These are phyloP conservation scores for Cylindrotheca closterium DNA, from an alignment of 108 stramenopile species.

Conservation along the genomic window DNA sequence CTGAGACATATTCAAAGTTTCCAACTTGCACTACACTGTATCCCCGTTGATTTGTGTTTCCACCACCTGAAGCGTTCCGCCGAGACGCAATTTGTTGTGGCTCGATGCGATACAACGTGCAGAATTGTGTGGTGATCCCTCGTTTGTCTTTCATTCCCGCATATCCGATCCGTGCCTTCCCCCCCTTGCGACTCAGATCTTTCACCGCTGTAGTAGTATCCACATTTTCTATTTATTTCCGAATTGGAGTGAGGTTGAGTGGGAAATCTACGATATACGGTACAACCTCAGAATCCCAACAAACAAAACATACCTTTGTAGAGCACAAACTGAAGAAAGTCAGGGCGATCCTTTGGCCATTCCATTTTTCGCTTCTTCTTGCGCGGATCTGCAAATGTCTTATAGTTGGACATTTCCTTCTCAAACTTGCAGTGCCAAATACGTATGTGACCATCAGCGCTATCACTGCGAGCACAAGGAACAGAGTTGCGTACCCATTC, in stretches of 20 bases:
- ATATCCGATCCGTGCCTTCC: constrained; percentile 57
- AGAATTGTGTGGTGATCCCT: constrained; percentile 87
- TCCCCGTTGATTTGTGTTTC: constrained; percentile 56
- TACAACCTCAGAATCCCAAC: too few relatives aligned
- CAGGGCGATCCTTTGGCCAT: constrained; percentile 74
- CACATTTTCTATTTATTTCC: constrained; percentile 90
- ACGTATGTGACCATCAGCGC: constrained; percentile 60
- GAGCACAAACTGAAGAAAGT: constrained; percentile 82
- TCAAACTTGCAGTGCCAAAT: constrained; percentile 73
- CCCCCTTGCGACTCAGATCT: constrained; percentile 62
- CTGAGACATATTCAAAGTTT: constrained; percentile 65
- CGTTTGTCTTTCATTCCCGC: constrained; percentile 95
- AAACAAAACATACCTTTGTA: neutral
- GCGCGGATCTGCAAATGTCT: constrained; percentile 31
- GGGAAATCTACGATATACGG: too few relatives aligned
- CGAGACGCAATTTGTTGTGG: constrained; percentile 54
- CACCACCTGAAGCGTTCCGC: constrained; percentile 29
- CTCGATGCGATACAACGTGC: constrained; percentile 70
- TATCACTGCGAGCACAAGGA: constrained; percentile 64
- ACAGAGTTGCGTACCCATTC: constrained; percentile 48
- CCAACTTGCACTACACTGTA: constrained; percentile 64
- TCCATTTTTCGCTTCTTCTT: constrained; percentile 28
- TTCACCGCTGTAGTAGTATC: constrained; percentile 80
- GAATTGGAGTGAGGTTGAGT: too few relatives aligned
- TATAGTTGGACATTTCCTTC: constrained; percentile 73